Base-by-base conservation (phyloP, 2,329 filamentous ascomycete genomes). In the Orbilia ellipsospora region DNA sequence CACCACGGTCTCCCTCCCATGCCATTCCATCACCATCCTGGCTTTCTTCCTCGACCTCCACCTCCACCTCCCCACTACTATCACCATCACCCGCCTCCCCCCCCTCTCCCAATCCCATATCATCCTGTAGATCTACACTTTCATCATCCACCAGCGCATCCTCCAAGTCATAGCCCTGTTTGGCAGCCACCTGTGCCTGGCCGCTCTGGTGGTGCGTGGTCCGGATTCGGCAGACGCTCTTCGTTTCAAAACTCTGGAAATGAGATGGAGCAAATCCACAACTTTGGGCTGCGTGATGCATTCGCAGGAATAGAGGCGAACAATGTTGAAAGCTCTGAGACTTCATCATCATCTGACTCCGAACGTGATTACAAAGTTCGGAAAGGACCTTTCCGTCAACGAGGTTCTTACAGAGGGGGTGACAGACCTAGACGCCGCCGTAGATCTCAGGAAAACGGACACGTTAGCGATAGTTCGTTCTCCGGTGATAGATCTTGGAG, bases 21-120 rank as follows among this genome's bases (percentile, higher is more conserved):
- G 73, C 60, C 51, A 45, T 72, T 67, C 52, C 57, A 56, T 56
- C 56, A 60, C 23, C 56, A 55, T 56, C 48, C 31, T 10, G 31
- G 31, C 10, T 36, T 36, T 10, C 31, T 10, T 42, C 48, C 15
- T 51, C 31, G 36, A 23, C 42, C n/a, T 36, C 74, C 70, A 36
- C 44, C 63, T 28, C 61, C 64, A 50, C 69, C 77, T 40, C 68
- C 77, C 8, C 62, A 54, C 60, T 40, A 68, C 70, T 18, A 60
- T 52, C 62, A 70, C 75, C 70, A 23, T 66, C 74, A 23, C 69
- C 77, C 48, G 5, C 70, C 70, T 60, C 62, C 69, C 15, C 70
- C 56, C 23, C 70, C 70, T 54, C 70, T 74, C 59, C 70, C 70
- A 54, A 68, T 74, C 50, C 70, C 70, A 13, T 74, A 74, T 18